Evolutionary conservation across 495 filamentous ascomycete genomes (phyloP), one percentile per base, ranked within the genome.

Genomic region (Physcia stellaris): DNA sequence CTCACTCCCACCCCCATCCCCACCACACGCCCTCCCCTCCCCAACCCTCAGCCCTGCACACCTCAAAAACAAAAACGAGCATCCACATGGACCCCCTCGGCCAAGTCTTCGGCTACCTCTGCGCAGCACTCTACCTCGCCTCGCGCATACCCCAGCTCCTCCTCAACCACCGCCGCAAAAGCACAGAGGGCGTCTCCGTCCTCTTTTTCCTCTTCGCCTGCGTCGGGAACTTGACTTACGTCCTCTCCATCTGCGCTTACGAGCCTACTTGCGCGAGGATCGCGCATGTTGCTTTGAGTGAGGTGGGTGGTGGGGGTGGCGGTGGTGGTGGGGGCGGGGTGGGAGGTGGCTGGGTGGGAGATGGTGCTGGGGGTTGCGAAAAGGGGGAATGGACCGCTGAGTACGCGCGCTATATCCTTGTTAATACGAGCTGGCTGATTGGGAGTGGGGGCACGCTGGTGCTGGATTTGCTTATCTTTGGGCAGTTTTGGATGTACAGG

Each of bases 141-240:
- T 86, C 79, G 0, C 75, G 90, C 4, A 52, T 95, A 7, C 90
- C 90, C 0, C 90, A 98, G 57, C 64, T 98, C 6, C 61, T 94
- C 4, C 72, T 95, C 22, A 98, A 98, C 53, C 88, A 79, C 58
- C 70, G 78, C 1, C 77, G 90, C 27, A 94, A 90, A 57, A 81
- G 75, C 21, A 94, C 86, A 1, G 87, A 94, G 22, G 90, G 88
- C 2, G 75, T 98, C 4, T 86, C 80, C 15, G 67, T 94, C 48
- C 64, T 98, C 0, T 98, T 98, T 63, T 98, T 98, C 62, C 62
- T 96, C 13, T 98, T 98, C 53, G 90, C 88, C 6, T 94, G 86
- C 54, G 70, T 95, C 16, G 90, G 90, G 2, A 98, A 98, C 51
- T 48, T 88, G 39, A 94, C 88, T 0, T 98, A 92, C 50, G 86